Evolutionary conservation across 352 stramenopile species (phyloP), one percentile per base, ranked within the genome.

Genomic region (Pythium coloratum): DNA sequence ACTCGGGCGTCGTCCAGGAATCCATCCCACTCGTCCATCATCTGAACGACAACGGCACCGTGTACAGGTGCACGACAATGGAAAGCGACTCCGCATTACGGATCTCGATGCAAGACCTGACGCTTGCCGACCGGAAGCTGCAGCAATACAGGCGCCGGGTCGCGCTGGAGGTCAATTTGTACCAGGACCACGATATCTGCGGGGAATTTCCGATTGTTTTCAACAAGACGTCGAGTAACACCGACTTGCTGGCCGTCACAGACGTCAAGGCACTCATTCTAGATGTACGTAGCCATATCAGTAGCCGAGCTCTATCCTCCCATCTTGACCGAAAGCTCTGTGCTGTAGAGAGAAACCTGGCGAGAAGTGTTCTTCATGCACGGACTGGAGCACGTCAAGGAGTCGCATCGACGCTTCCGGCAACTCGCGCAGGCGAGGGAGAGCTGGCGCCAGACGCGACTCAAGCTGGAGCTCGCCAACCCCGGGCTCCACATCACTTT

Each of bases 181-280:
- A 90, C 60, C 82, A 92, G 53, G 84, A 92, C 49, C 86, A 92
- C 60, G 86, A 94, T 59, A 78, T 94, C 44, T 94, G 86, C 38
- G 84, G 81, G 13, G 83, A 90, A 36, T 89, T 80, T 40, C 78
- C 84, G 1, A 73, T 91, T 5, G 59, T 93, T 0, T 90, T 86
- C 69, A 89, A 90, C 59, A 83, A 76, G 58, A 58, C 71, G 2
- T 62, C 79, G 10, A 88, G 75, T 64, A 88, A 77, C 38, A 90
- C 83, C 0, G 84, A 94, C 46, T 55, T 94, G 30, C 80, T 89
- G 8, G 83, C 83, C 62, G 75, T 94, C 40, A 93, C 84, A 2
- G 84, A 94, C 44, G 86, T 94, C 63, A 92, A 92, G 56, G 74
- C 81, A 33, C 76, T 94, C 24, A 76, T 90, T 53, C 89, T 94